Base-by-base conservation (phyloP, 768 basidiomycete genomes). In the Boletus patriciae region DNA sequence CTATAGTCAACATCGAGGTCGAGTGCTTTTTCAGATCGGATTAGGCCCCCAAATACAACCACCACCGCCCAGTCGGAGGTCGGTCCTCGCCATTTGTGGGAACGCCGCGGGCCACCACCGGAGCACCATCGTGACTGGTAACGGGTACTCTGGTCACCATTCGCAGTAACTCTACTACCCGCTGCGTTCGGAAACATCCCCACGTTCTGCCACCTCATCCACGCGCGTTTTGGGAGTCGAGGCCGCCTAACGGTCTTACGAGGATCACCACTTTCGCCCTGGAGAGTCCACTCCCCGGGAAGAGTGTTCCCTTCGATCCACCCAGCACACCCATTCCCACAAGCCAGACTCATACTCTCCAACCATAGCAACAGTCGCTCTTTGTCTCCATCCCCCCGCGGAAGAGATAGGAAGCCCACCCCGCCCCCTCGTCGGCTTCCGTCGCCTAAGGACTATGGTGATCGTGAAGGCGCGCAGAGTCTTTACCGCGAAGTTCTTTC, bases 181-280 rank as follows among this genome's bases (percentile, higher is more conserved):
- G 0, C 62, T 70, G 0, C 76, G 77, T 27, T 71, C 75, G 50
- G 81, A 84, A 44, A 78, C 81, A 0, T 88, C 88, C 1, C 87
- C 88, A 4, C 80, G 86, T 21, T 78, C 78, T 2, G 70, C 74
- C 4, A 80, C 46, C 81, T 80, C 18, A 18, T 27, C n/a, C 72
- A 0, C 67, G 76, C 16, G 66, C 79, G 8, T 83, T 84, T 63
- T 88, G 86, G 87, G 88, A 88, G 16, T 71, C 80, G 34, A 86
- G 84, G 66, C 83, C 81, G 4, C 68, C 76, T 1, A 55, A 65
- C 11, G 68, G 53, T 78, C 83, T 18, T 83, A 80, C 53, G 74
- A 80, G 54, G 87, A 87, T 67, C 80, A 87, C 29, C 84, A 87
- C 67, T 88, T 88, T 68, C 81, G 85, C 46, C 85, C 86, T 34